These are phyloP conservation scores for Canna indica DNA, from an alignment of 176 grass and related monocot genomes.

Conservation along the genomic window DNA sequence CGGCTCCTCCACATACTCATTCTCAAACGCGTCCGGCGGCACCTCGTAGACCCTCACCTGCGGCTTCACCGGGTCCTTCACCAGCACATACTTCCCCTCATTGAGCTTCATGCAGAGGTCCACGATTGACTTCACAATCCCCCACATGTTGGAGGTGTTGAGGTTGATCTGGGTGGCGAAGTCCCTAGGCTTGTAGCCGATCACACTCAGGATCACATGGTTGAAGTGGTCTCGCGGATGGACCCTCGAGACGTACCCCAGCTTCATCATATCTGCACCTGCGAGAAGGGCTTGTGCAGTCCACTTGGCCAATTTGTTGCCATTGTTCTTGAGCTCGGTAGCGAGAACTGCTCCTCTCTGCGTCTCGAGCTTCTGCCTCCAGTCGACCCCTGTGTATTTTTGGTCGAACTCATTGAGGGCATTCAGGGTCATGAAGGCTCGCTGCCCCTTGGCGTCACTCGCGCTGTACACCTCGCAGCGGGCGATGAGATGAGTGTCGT, in stretches of 20 bases:
- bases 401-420: constrained; percentile 12
- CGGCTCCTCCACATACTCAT: constrained; percentile 15
- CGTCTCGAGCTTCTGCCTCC: constrained; percentile 18
- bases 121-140: constrained; percentile 9
- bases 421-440: constrained; percentile 4
- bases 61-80: constrained; percentile 14
- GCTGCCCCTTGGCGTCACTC: constrained; percentile 8
- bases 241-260: constrained; percentile 11
- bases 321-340: constrained; percentile 15
- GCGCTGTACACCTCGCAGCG: constrained; percentile 3
- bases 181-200: constrained; percentile 11
- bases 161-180: constrained; percentile 16
- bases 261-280: constrained; percentile 12
- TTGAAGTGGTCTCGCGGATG: constrained; percentile 9
- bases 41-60: constrained; percentile 17
- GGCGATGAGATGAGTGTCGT: not conserved
- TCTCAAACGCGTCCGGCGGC: constrained; percentile 6
- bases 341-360: constrained; percentile 14
- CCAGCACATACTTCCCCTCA: constrained; percentile 11
- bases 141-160: constrained; percentile 17
- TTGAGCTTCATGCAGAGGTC: constrained; percentile 18
- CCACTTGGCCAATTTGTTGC: constrained; percentile 17
- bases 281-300: constrained; percentile 12
- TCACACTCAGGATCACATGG: constrained; percentile 11
- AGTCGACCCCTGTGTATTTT: constrained; percentile 4